Percentiles rank a stretch among this genome's conserved stretches.
These are phyloP conservation scores for Candida sanyaensis DNA, from an alignment of 1,139 yeast genomes.

Conservation along the genomic window DNA sequence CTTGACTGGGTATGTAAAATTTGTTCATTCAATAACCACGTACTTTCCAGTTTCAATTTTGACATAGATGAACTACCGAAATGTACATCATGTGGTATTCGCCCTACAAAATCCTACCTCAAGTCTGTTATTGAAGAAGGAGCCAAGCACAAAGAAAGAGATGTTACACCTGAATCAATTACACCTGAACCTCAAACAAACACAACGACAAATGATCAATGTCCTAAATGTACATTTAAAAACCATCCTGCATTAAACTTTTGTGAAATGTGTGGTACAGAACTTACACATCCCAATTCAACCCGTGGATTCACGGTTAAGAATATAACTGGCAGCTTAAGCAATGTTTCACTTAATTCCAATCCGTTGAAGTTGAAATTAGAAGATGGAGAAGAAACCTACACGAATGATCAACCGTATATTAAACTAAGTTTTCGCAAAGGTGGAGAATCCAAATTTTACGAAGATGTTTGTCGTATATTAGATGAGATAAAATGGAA, in stretches of 20 bases:
- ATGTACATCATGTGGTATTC: constrained; percentile 81
- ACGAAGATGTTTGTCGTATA: constrained; percentile 38
- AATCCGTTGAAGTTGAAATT: constrained; percentile 26
- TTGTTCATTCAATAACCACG: constrained; percentile 68
- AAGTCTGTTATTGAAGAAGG: constrained; percentile 4
- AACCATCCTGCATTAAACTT: constrained; percentile 77
- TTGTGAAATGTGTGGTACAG: constrained; percentile 88
- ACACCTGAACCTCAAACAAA: constrained; percentile 6
- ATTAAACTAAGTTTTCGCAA: constrained; percentile 64
- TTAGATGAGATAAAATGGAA: constrained; percentile 53
- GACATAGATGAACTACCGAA: constrained; percentile 44
- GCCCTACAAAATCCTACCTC: constrained; percentile 19
- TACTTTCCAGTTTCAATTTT: constrained; percentile 34
- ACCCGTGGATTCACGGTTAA: constrained; percentile 16
- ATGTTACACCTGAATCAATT: constrained; percentile 6
- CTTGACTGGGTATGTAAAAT: constrained; percentile 83
- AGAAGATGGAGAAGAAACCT: constrained; percentile 31
- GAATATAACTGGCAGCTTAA: constrained; percentile 11
- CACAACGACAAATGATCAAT: constrained; percentile 46
- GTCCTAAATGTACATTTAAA: constrained; percentile 82
- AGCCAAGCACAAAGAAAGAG: neutral
- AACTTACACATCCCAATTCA: constrained; percentile 27
- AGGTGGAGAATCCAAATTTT: constrained; percentile 56
- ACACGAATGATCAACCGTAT: constrained; percentile 35
- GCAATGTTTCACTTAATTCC: constrained; percentile 7